A percentile compares a stretch with the other conserved stretches of the same genome.
phyloP scores from a whole-genome alignment of 495 filamentous ascomycete species.

The Peziza echinospora region DNA sequence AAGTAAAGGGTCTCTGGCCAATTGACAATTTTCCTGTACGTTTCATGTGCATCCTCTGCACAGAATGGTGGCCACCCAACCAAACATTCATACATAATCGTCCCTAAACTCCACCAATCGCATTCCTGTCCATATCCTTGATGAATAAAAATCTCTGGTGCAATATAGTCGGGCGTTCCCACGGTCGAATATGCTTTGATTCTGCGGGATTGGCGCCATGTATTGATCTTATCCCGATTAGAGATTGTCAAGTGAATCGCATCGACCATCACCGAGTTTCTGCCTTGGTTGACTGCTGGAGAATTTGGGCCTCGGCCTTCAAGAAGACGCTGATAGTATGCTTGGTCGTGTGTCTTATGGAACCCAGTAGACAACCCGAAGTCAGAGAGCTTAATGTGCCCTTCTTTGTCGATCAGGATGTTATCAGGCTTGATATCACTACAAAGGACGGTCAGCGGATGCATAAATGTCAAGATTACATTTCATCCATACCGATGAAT shows the following conservation, averaged over 20 bases:
- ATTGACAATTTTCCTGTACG: conserved; percentile 97
- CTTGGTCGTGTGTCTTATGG: conserved; percentile 91
- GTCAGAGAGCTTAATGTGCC: conserved; percentile 96
- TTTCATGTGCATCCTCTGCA: conserved; percentile 89
- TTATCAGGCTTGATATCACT: conserved; percentile 99
- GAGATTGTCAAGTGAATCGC: conserved; percentile 97
- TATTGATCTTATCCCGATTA: conserved; percentile 91
- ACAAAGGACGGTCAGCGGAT: conserved; percentile 3
- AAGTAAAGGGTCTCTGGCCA: conserved; percentile 92
- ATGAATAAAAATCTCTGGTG: conserved; percentile 91
- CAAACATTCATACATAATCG: conserved; percentile 99
- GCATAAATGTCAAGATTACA: background rate
- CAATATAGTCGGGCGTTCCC: conserved; percentile 96
- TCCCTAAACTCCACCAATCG: conserved; percentile 97
- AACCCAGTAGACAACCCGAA: conserved; percentile 96
- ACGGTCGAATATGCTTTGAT: conserved; percentile 96
- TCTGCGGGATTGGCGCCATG: conserved; percentile 86
- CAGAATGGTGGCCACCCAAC: conserved; percentile 99
- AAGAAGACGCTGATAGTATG: conserved; percentile 93
- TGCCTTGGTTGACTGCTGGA: conserved; percentile 28
- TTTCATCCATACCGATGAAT: conserved; percentile 63
- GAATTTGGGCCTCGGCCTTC: conserved; percentile 44
- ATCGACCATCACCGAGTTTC: conserved; percentile 83
- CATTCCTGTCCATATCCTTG: conserved; percentile 89
- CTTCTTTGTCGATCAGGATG: conserved; percentile 82